These are phyloP conservation scores for Neurospora sp. DNA, from an alignment of 495 filamentous ascomycete genomes.

Conservation along the genomic window DNA sequence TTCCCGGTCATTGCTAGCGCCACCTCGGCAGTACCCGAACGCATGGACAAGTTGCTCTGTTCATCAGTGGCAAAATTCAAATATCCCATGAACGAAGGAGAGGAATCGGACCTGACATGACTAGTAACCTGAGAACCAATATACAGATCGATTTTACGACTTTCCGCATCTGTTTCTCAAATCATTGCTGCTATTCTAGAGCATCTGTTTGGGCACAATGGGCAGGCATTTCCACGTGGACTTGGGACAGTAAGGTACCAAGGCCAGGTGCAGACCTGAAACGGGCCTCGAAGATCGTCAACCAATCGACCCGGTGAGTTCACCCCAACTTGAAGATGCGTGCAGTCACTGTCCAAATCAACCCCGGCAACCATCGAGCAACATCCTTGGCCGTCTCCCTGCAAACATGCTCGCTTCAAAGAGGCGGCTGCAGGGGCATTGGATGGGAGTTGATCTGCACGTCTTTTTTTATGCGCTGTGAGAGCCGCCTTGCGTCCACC, in stretches of 20 bases:
- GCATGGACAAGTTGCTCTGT: neutral
- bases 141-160: neutral
- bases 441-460: neutral
- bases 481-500: neutral
- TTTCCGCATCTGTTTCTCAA: neutral
- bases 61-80: neutral
- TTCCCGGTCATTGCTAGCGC: neutral
- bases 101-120: neutral
- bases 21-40: neutral
- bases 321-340: constrained; percentile 15
- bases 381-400: neutral
- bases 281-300: constrained; percentile 13
- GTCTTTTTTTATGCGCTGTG: neutral
- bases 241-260: neutral
- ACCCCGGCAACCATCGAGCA: constrained; percentile 3
- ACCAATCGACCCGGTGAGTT: constrained; percentile 19
- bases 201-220: neutral
- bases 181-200: neutral
- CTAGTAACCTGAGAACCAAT: neutral
- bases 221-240: neutral
- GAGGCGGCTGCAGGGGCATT: neutral
- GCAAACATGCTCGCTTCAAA: neutral
- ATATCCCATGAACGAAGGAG: neutral
- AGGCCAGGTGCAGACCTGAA: constrained; percentile 12
- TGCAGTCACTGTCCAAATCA: constrained; percentile 5